Percentiles rank a stretch among this genome's conserved stretches.
These are phyloP conservation scores for Lepiota brunneoincarnata DNA, from an alignment of 768 basidiomycete genomes.

Conservation along the genomic window DNA sequence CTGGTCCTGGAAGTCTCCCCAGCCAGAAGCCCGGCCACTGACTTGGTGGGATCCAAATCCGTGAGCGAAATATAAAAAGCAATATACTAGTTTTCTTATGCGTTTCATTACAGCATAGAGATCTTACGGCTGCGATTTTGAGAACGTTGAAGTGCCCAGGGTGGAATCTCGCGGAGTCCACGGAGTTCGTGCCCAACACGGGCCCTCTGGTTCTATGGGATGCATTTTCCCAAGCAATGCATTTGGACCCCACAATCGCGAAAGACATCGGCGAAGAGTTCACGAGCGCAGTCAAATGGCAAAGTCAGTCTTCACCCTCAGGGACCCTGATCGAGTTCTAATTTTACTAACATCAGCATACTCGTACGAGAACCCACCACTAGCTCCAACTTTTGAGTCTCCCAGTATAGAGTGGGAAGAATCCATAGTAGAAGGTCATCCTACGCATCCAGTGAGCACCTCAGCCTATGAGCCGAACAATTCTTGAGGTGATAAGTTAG, in stretches of 20 bases:
- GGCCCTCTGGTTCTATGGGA: slow-evolving; percentile 43
- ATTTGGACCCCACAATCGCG: slow-evolving; percentile 30
- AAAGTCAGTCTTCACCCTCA: slow-evolving; percentile 30
- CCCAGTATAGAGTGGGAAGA: slow-evolving; percentile 59
- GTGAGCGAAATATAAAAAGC: not conserved
- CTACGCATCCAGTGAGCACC: slow-evolving; percentile 51
- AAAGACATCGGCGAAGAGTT: slow-evolving; percentile 47
- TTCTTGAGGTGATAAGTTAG: slow-evolving; percentile 23
- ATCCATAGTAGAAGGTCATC: slow-evolving; percentile 59
- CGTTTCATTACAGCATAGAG: slow-evolving; percentile 25
- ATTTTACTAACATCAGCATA: slow-evolving; percentile 26
- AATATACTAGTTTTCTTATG: not conserved
- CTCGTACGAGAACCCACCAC: slow-evolving; percentile 48
- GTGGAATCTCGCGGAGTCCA: slow-evolving; percentile 21
- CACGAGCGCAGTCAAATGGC: slow-evolving; percentile 50
- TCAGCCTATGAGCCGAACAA: not conserved
- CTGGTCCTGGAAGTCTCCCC: slow-evolving; percentile 20
- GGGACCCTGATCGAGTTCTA: not conserved
- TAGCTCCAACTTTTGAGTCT: slow-evolving; percentile 40
- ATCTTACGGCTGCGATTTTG: slow-evolving; percentile 24
- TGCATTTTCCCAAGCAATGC: slow-evolving; percentile 33
- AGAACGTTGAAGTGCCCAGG: slow-evolving; percentile 23
- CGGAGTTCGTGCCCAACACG: slow-evolving; percentile 23
- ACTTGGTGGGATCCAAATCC: not conserved
- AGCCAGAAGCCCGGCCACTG: not conserved